A percentile compares a stretch with the other conserved stretches of the same genome.
These are phyloP conservation scores for Heliocybe sulcata DNA, from an alignment of 1,284 basidiomycete genomes.

Conservation along the genomic window DNA sequence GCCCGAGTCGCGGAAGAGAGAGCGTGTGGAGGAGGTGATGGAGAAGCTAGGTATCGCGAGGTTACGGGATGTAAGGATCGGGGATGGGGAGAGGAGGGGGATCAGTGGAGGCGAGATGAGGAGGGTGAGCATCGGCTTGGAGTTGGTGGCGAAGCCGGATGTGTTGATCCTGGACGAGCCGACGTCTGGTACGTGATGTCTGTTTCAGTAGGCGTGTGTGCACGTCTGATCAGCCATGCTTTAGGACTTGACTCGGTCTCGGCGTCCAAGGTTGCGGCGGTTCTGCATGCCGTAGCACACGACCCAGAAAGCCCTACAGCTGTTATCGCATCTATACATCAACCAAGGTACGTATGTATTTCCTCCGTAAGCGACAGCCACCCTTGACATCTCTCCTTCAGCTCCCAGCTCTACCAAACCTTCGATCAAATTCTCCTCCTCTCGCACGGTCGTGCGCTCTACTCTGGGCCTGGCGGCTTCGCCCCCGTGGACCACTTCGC, in stretches of 20 bases:
- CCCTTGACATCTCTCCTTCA: conserved; percentile 17
- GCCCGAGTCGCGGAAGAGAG: conserved; percentile 57
- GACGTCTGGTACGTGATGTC: conserved; percentile 46
- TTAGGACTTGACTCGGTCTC: conserved; percentile 83
- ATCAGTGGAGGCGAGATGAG: conserved; percentile 86
- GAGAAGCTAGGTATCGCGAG: conserved; percentile 68
- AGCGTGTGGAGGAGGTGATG: conserved; percentile 64
- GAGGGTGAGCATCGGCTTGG: conserved; percentile 78
- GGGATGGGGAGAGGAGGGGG: conserved; percentile 70
- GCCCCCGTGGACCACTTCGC: conserved; percentile 62
- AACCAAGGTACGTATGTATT: conserved; percentile 52
- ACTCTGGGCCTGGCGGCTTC: conserved; percentile 69
- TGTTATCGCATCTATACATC: conserved; percentile 84
- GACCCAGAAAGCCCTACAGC: conserved; percentile 65
- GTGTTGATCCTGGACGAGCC: conserved; percentile 81
- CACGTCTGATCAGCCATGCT: conserved; percentile 4
- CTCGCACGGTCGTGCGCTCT: conserved; percentile 72
- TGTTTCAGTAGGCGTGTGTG: background rate
- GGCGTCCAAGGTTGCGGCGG: conserved; percentile 70
- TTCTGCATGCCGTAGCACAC: conserved; percentile 69
- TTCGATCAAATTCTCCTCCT: conserved; percentile 82
- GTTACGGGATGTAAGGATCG: conserved; percentile 71
- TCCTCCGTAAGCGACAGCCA: background rate
- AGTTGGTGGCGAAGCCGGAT: conserved; percentile 75
- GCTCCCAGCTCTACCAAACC: conserved; percentile 76